Percentiles rank a stretch among this genome's conserved stretches.
Evolutionary conservation across 2,329 filamentous ascomycete species (phyloP).

Genomic region (Diplodia mutila): DNA sequence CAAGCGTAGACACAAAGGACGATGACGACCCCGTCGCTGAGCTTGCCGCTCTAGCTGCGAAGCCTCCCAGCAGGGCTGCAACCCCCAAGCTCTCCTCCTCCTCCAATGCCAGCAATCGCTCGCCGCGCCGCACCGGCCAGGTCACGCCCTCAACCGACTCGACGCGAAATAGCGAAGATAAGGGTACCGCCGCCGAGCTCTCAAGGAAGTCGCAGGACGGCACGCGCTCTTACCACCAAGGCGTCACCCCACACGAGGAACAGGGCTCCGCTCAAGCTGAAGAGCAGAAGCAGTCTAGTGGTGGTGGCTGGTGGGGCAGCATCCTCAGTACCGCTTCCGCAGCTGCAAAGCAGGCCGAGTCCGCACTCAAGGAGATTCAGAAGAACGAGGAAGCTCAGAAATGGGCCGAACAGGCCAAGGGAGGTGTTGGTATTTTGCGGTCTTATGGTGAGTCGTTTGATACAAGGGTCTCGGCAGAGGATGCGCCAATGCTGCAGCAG

Average conservation of each 20-base stretch:
- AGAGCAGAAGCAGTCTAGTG: conserved; percentile 47
- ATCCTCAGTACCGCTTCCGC: conserved; percentile 77
- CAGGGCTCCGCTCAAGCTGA: conserved; percentile 56
- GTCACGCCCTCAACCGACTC: conserved; percentile 46
- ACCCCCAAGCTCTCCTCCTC: conserved; percentile 71
- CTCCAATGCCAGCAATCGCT: conserved; percentile 44
- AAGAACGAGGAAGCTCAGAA: conserved; percentile 95
- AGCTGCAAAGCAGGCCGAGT: conserved; percentile 83
- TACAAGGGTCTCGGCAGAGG: conserved; percentile 27
- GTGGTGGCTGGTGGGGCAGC: conserved; percentile 67
- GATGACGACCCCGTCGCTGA: conserved; percentile 82
- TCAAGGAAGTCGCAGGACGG: conserved; percentile 79
- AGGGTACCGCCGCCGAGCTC: conserved; percentile 40
- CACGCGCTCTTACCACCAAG: conserved; percentile 69
- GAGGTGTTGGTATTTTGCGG: conserved; percentile 75
- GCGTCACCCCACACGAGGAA: conserved; percentile 68
- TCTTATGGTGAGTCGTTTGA: conserved; percentile 65
- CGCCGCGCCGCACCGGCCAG: conserved; percentile 37
- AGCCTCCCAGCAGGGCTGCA: conserved; percentile 67
- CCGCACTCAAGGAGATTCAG: conserved; percentile 90
- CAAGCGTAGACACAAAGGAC: conserved; percentile 48
- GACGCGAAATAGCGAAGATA: conserved; percentile 63
- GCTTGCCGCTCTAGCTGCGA: conserved; percentile 76
- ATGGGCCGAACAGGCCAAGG: conserved; percentile 92
- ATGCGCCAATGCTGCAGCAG: too few species aligned